phyloP scores from a whole-genome alignment of 31 red algal genomes.

The Porphyra umbilicalis region DNA sequence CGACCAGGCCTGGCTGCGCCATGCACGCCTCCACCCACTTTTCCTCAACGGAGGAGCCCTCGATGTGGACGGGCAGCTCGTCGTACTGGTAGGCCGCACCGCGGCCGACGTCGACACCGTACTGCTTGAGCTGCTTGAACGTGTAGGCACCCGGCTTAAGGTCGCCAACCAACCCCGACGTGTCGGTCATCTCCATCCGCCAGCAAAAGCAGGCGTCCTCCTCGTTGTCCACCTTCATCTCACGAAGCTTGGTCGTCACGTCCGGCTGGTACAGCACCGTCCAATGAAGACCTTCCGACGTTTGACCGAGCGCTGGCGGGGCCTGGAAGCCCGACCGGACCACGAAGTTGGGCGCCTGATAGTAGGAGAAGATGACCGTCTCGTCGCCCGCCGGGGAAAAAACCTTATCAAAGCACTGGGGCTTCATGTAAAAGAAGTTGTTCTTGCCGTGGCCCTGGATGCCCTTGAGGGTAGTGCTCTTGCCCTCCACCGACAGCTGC shows the following conservation, averaged over 20 bases:
- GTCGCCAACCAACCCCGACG: slow-evolving; percentile 19
- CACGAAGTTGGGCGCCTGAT: slow-evolving; percentile 41
- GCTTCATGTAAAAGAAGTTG: background rate
- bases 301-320: slow-evolving; percentile 16
- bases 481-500: background rate
- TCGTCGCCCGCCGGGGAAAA: slow-evolving; percentile 31
- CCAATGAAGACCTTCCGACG: slow-evolving; percentile 45
- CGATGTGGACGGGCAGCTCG: slow-evolving; percentile 46
- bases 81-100: background rate
- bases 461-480: background rate
- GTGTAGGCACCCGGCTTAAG: slow-evolving; percentile 39
- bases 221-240: slow-evolving; percentile 4
- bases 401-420: slow-evolving; percentile 9
- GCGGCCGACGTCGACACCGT: slow-evolving; percentile 14
- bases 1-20: background rate
- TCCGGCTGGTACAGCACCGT: slow-evolving; percentile 21
- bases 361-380: slow-evolving; percentile 29
- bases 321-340: slow-evolving; percentile 37
- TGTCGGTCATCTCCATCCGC: slow-evolving; percentile 35
- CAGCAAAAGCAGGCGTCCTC: slow-evolving; percentile 45
- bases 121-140: slow-evolving; percentile 34
- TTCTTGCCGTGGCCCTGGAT: background rate
- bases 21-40: slow-evolving; percentile 23
- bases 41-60: slow-evolving; percentile 12
- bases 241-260: slow-evolving; percentile 9